Base-by-base conservation (phyloP, 257 asterid species). In the Cruciata laevipes region DNA sequence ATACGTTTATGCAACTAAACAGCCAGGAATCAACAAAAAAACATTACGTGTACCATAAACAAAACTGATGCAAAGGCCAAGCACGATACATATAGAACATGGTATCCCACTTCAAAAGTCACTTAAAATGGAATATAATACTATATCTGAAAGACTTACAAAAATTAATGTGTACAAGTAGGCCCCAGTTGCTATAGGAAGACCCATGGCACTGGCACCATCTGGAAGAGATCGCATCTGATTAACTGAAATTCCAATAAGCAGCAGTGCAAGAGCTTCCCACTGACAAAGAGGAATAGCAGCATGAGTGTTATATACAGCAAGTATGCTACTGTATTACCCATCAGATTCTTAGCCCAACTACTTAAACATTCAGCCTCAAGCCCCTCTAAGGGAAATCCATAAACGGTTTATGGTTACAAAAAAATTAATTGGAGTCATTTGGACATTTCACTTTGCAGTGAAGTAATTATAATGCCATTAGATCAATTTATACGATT, bases 181-280 rank as follows among this genome's bases (percentile, higher is more conserved):
- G 67, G 97, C 99, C 66, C 65, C 82, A 66, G 96, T 86, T 73
- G 99, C 61, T 69, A 90, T 85, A 35, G 99, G 88, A 77, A 94
- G 95, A 75, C 79, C 97, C 89, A 91, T 74, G 75, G 97, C 86
- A 78, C 83, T 56, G 68, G 91, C 61, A 61, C 90, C 95, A 78
- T 81, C 99, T 1, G 98, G 99, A 32, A 72, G 71, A 77, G 98
- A 82, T 65, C 89, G 91, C 72, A 95, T 92, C 76, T 95, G 99
- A 77, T 95, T 95, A 74, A 95, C 87, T 32, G 89, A 85, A 67
- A 95, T 91, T 62, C 99, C 99, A 71, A 95, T 95, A 73, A 95
- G 96, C 94, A 95, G 74, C 81, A 95, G 77, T 11, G 97, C 98
- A 67, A 95, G 99, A 77, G 99, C 99, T 80, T 95, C 99, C 98